These are phyloP conservation scores for Andrographis paniculata DNA, from an alignment of 305 asterid genomes.

Conservation along the genomic window DNA sequence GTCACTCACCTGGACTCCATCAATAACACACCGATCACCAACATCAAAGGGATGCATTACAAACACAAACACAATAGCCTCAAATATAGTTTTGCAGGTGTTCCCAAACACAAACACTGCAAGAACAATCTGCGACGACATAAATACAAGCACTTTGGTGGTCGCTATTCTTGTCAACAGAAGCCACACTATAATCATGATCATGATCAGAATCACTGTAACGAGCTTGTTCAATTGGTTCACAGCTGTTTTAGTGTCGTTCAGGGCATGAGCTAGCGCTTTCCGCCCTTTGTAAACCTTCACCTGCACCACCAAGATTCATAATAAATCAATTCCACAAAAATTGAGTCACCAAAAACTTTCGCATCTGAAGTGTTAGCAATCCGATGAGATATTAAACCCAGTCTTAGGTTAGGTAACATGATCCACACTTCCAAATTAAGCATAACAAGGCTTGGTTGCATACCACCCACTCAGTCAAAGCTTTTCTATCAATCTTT, in stretches of 20 bases:
- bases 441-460: no score
- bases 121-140: conserved; percentile 77
- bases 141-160: conserved; percentile 55
- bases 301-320: conserved; percentile 31
- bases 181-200: conserved; percentile 61
- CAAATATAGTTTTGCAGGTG: conserved; percentile 81
- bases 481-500: conserved; percentile 48
- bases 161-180: conserved; percentile 68
- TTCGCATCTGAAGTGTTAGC: no score
- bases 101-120: conserved; percentile 75
- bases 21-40: conserved; percentile 75
- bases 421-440: no score
- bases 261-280: conserved; percentile 70
- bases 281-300: conserved; percentile 67
- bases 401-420: no score
- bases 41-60: conserved; percentile 92
- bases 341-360: neutral
- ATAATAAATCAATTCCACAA: no score
- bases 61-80: conserved; percentile 69
- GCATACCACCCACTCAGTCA: conserved; percentile 90
- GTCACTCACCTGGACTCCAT: conserved; percentile 69
- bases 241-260: conserved; percentile 77
- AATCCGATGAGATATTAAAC: no score
- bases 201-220: conserved; percentile 37
- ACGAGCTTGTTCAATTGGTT: conserved; percentile 62